phyloP scores from a whole-genome alignment of 2,329 filamentous ascomycete species.

The Bipolaris zeicola region DNA sequence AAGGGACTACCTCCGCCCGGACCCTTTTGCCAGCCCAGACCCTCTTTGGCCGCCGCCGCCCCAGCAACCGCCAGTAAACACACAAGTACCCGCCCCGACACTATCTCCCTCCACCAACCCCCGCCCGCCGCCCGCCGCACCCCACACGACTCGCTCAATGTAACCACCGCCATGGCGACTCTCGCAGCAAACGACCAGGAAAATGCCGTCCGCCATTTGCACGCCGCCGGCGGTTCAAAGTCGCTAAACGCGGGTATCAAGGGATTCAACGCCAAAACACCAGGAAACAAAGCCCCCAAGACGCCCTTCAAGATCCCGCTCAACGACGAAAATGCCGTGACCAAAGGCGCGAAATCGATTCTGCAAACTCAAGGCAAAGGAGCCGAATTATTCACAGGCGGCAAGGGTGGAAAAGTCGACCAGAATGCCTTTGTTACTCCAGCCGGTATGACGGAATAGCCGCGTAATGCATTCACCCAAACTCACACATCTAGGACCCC shows the following conservation, averaged over 20 bases:
- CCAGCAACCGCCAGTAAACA: slow-evolving; percentile 44
- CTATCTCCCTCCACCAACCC: slow-evolving; percentile 11
- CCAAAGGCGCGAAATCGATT: slow-evolving; percentile 65
- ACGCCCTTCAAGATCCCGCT: slow-evolving; percentile 78
- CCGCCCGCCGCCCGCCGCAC: slow-evolving; percentile 3
- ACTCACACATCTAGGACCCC: slow-evolving; percentile 34
- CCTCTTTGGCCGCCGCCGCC: slow-evolving; percentile 12
- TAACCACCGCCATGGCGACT: slow-evolving; percentile 63
- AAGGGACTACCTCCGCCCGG: slow-evolving; percentile 22
- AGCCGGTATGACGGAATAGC: slow-evolving; percentile 62
- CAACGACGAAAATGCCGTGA: slow-evolving; percentile 84
- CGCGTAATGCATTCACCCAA: neutral
- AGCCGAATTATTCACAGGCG: slow-evolving; percentile 58
- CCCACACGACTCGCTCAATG: slow-evolving; percentile 35
- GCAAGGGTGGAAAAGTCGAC: slow-evolving; percentile 58
- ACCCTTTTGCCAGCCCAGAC: slow-evolving; percentile 22
- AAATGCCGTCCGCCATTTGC: slow-evolving; percentile 78
- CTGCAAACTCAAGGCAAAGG: slow-evolving; percentile 63
- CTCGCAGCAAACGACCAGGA: slow-evolving; percentile 81
- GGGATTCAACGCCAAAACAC: slow-evolving; percentile 75
- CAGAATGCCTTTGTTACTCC: slow-evolving; percentile 78
- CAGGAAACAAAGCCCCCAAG: slow-evolving; percentile 75
- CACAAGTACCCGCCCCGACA: neutral
- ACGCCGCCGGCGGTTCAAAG: slow-evolving; percentile 73
- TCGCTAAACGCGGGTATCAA: slow-evolving; percentile 69